Base-by-base conservation (phyloP, 2,329 filamentous ascomycete species). In the Arthrobotrys iridis region DNA sequence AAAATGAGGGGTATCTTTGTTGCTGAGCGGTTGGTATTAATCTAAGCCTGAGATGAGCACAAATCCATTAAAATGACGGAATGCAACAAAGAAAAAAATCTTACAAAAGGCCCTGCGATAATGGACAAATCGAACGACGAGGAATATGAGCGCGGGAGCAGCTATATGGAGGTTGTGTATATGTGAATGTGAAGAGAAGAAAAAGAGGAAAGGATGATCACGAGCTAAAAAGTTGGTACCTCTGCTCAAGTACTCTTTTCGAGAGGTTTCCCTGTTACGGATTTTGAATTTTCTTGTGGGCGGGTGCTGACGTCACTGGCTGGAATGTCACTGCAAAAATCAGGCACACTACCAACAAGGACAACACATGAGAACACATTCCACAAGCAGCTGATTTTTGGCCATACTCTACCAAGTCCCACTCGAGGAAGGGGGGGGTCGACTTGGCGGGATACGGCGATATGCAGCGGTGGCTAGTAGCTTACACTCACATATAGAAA, bases 281-380 rank as follows among this genome's bases (percentile, higher is more conserved):
- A n/a, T n/a, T 26, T 71, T 71, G 48, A 60, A 52, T 40, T 57
- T 46, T 63, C 50, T 13, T 18, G 28, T 55, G 35, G 50, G 45
- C 67, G 67, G 59, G 35, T 43, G 52, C 41, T 73, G 68, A 70
- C 60, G 68, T 65, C 59, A 60, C 55, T 43, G 43, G 45, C 45
- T 24, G 26, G 26, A 35, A 24, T 35, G 59, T 50, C 28, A 26
- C 59, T 28, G 46, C 28, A 18, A n/a, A n/a, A n/a, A n/a, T n/a
- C 46, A n/a, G 46, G 46, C 46, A 7, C 20, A 45, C 68, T 50
- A 60, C 60, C 68, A 73, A 73, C 68, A 65, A 20, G 13, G 35
- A 50, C 68, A 73, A 73, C 68, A 45, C 68, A 65, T 7, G 20
- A 62, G 18, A 24, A 40, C 46, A 52, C 26, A 52, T 52, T 52